Percentiles rank a stretch among this genome's conserved stretches.
Conservation (phyloP, 129 eudicot genomes). For the Sambucus nigra region DNA sequence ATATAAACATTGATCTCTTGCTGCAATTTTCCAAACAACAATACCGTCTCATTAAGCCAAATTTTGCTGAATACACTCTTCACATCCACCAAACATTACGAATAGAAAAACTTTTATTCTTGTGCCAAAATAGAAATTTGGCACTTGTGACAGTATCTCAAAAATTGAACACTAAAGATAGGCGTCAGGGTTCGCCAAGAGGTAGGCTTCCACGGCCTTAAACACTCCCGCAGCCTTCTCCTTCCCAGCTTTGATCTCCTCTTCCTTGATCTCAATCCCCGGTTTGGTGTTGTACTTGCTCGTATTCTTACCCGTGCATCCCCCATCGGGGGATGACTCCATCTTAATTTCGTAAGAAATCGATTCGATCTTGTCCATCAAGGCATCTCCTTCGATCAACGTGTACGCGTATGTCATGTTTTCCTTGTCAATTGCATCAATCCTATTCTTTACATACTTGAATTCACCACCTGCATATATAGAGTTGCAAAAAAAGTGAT, state of each 20-base stretch:
- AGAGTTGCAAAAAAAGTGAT: no score
- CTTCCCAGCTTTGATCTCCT: conserved; percentile 24
- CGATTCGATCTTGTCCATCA: conserved; percentile 28
- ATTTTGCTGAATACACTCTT: no score
- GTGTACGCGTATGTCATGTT: conserved; percentile 30
- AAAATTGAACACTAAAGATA: conserved; percentile 1
- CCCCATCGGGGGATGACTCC: conserved; percentile 14
- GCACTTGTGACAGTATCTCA: no score
- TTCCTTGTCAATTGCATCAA: conserved; percentile 35
- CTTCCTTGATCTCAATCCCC: conserved; percentile 20
- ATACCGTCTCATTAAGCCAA: no score
- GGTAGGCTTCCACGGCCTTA: conserved; percentile 30
- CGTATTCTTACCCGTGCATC: conserved; percentile 9
- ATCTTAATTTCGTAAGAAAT: conserved; percentile 16
- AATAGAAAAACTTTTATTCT: no score
- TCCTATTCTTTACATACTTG: conserved; percentile 24
- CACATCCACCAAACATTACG: no score
- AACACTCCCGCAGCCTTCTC: conserved; percentile 16
- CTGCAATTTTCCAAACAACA: no score
- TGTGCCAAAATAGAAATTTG: no score
- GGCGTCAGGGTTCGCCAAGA: conserved; percentile 20
- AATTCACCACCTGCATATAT: conserved; percentile 19
- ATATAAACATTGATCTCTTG: no score
- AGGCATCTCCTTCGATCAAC: conserved; percentile 36
- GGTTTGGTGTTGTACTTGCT: conserved; percentile 12